Base-by-base conservation (phyloP, 805 yeast genomes). In the Spathaspora arborariae region DNA sequence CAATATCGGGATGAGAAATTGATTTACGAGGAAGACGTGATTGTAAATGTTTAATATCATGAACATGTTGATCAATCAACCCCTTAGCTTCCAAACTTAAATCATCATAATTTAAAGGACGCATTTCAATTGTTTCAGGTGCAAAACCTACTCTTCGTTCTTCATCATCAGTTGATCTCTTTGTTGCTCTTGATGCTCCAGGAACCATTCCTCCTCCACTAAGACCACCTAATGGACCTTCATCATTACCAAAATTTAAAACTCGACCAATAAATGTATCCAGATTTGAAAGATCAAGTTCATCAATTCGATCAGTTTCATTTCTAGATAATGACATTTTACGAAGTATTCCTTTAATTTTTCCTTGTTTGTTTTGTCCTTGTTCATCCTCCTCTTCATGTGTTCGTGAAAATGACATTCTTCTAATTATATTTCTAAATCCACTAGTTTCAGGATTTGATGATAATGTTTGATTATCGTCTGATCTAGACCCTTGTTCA, bases 41-140 rank as follows among this genome's bases (percentile, higher is more conserved):
- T 8, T 30, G 35, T 15, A 15, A 8, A 9, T 8, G 6, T 9
- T 30, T 4, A 13, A 4, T 7, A 30, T 30, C 35, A 30, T 3
- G 35, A 10, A 72, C 68, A 58, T 81, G 85, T 5, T 74, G 70
- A 20, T 72, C 65, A 5, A 83, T 76, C 47, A 83, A 67, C 24
- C 75, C 74, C 44, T 72, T 70, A 1, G 88, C 88, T 51, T 82
- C 84, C 33, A 71, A 67, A 21, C 71, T 70, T 26, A 77, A 62
- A 26, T 67, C 63, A 3, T 65, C 73, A 34, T 72, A 68, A 41
- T 73, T 71, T 40, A 80, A 51, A 20, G 64, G 67, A 15, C 64
- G 65, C 69, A 78, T 56, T 47, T 78, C 81, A 10, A 79, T 68
- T 10, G 24, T 36, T 9, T 33, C 39, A 57, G 57, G 24, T 16